These are phyloP conservation scores for Yarrowia galli DNA, from an alignment of 1,139 yeast species.

Conservation along the genomic window DNA sequence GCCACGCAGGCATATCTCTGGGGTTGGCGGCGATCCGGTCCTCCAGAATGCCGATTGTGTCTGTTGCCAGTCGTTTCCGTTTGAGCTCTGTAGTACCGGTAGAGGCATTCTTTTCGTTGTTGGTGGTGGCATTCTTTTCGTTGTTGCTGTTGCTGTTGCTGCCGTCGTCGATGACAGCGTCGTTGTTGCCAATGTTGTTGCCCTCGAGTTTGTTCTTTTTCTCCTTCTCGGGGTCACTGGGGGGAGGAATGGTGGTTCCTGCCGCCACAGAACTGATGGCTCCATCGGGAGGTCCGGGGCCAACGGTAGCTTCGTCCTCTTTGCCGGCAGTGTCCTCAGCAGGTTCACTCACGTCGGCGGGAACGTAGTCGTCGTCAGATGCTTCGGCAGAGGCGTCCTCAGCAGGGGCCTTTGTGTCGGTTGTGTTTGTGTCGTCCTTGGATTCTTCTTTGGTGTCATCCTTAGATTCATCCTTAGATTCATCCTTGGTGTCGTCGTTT, in stretches of 20 bases:
- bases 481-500: neutral
- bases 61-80: conserved; percentile 52
- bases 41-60: conserved; percentile 64
- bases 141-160: too few species aligned
- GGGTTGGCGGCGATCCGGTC: conserved; percentile 66
- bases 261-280: neutral
- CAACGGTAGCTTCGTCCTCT: neutral
- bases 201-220: too few species aligned
- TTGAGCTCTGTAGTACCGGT: conserved; percentile 40
- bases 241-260: neutral
- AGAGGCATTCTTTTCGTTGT: too few species aligned
- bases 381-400: too few species aligned
- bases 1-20: conserved; percentile 65
- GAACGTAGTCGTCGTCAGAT: neutral
- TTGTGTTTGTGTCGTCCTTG: too few species aligned
- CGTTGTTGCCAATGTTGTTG: neutral
- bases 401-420: too few species aligned
- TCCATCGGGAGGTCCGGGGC: neutral
- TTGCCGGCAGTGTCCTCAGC: neutral
- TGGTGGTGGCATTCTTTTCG: too few species aligned
- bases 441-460: neutral
- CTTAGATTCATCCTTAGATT: neutral
- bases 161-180: neutral
- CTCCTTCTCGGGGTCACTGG: neutral
- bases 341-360: neutral